Percentiles rank a stretch among this genome's conserved stretches.
phyloP scores from a whole-genome alignment of 2,329 filamentous ascomycete genomes.

The Aspergillus hortae region DNA sequence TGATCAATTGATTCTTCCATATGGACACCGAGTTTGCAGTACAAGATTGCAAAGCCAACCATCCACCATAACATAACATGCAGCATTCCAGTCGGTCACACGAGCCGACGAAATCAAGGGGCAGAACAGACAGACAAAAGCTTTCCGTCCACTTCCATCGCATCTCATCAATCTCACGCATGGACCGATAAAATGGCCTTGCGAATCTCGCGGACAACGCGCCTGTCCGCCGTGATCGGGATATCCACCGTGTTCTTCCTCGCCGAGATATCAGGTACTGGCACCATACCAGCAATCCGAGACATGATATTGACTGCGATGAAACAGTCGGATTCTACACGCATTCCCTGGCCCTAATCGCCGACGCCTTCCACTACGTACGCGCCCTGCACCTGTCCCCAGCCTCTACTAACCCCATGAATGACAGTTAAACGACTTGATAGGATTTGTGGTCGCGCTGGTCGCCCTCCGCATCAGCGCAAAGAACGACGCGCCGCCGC shows the following conservation, averaged over 20 bases:
- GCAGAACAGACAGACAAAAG: too few species aligned
- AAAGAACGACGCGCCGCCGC: slow-evolving; percentile 46
- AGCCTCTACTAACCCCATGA: too few species aligned
- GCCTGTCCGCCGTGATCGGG: slow-evolving; percentile 26
- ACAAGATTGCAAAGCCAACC: too few species aligned
- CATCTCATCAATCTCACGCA: too few species aligned
- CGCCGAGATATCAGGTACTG: slow-evolving; percentile 28
- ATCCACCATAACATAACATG: too few species aligned
- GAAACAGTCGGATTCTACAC: slow-evolving; percentile 64
- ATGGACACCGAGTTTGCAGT: too few species aligned
- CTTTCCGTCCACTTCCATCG: too few species aligned
- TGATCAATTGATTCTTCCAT: too few species aligned
- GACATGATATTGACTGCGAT: neutral
- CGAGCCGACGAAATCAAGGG: neutral
- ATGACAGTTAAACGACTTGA: slow-evolving; percentile 63
- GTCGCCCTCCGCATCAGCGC: slow-evolving; percentile 55
- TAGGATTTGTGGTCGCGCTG: slow-evolving; percentile 66
- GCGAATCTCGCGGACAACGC: slow-evolving; percentile 26
- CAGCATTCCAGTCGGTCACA: neutral
- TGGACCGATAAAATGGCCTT: slow-evolving; percentile 17
- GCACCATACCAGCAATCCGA: neutral
- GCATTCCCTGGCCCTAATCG: slow-evolving; percentile 66
- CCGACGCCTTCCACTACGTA: slow-evolving; percentile 77
- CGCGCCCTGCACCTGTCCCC: slow-evolving; percentile 16
- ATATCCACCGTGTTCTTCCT: slow-evolving; percentile 32